phyloP scores from a whole-genome alignment of 768 basidiomycete genomes.

The Phaffia australis region DNA sequence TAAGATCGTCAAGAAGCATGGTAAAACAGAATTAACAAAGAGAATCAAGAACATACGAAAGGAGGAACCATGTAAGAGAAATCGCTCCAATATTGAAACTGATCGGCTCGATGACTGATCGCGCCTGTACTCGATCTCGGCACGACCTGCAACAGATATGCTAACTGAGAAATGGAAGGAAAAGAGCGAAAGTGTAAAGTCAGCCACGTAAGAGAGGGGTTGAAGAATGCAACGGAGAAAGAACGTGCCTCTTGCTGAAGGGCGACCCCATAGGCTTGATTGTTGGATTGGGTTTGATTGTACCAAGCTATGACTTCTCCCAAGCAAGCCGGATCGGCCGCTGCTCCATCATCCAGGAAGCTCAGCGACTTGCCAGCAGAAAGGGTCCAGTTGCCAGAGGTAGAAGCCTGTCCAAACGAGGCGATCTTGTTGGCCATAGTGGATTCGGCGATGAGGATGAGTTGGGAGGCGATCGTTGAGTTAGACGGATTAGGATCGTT shows the following conservation, averaged over 20 bases:
- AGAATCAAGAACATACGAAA: not conserved
- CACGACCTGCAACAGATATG: slow-evolving; percentile 46
- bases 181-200: not conserved
- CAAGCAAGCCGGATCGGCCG: no score
- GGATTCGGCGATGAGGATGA: slow-evolving; percentile 1
- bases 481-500: slow-evolving; percentile 27
- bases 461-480: slow-evolving; percentile 37
- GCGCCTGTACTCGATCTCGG: slow-evolving; percentile 65
- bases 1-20: not conserved
- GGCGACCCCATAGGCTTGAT: no score
- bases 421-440: slow-evolving; percentile 12
- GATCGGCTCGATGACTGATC: slow-evolving; percentile 58
- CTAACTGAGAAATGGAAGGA: slow-evolving; percentile 42
- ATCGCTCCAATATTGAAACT: slow-evolving; percentile 54
- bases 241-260: no score
- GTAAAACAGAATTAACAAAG: not conserved
- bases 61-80: slow-evolving; percentile 58
- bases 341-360: no score
- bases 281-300: no score
- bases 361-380: slow-evolving; percentile 42
- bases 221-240: slow-evolving; percentile 27
- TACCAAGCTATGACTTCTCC: no score
- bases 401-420: not conserved
- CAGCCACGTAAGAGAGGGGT: slow-evolving; percentile 7
- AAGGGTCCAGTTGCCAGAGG: not conserved